phyloP scores from a whole-genome alignment of 441 rosid species.

The Hura crepitans region DNA sequence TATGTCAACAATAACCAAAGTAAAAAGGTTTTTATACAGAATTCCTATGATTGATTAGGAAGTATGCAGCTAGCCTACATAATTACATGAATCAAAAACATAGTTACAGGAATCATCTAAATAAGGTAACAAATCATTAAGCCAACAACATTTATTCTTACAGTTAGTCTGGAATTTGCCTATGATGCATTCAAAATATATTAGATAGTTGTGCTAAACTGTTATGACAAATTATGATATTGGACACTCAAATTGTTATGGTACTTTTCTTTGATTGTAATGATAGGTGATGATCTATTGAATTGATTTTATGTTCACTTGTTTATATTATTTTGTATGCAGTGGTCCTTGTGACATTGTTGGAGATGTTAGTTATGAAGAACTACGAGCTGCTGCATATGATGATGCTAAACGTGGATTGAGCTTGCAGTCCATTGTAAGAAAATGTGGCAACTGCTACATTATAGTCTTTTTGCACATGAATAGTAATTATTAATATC shows the following conservation, averaged over 20 bases:
- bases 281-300: background rate
- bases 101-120: too few species aligned
- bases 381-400: conserved; percentile 73
- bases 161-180: too few species aligned
- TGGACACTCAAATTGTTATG: background rate
- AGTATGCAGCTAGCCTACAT: too few species aligned
- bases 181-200: background rate
- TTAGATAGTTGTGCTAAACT: background rate
- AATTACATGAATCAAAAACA: too few species aligned
- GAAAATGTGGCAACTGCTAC: conserved; percentile 22
- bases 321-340: background rate
- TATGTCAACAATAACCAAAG: too few species aligned
- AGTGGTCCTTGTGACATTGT: conserved; percentile 70
- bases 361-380: conserved; percentile 82
- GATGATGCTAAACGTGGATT: conserved; percentile 71
- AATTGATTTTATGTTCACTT: background rate
- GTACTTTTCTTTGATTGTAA: background rate
- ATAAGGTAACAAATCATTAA: too few species aligned
- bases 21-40: too few species aligned
- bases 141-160: too few species aligned
- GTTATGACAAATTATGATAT: too few species aligned
- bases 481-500: background rate
- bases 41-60: too few species aligned
- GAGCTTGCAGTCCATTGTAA: conserved; percentile 80
- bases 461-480: background rate